Conservation (phyloP, 2,329 filamentous ascomycete species). For the Trichophyton mentagrophytes region DNA sequence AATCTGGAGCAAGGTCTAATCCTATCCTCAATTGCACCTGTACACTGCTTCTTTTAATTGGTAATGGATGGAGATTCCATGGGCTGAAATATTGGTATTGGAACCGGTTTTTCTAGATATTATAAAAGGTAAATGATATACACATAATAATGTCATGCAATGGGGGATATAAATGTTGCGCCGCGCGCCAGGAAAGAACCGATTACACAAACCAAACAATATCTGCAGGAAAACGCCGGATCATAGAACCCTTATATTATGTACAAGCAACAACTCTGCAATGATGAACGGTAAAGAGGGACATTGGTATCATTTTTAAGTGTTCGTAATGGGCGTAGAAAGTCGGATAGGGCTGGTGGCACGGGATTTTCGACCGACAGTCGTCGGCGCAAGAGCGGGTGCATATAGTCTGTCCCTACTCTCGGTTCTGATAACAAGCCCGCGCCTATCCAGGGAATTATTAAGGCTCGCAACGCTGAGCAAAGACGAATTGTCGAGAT, state of each 20-base stretch:
- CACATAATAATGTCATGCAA: background rate
- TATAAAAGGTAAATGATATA: background rate
- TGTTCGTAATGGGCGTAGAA: slow-evolving; percentile 2
- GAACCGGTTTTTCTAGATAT: background rate
- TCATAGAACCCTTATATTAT: background rate
- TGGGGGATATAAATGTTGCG: background rate
- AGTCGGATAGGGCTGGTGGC: slow-evolving; percentile 36
- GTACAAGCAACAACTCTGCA: background rate
- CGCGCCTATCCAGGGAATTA: slow-evolving; percentile 42
- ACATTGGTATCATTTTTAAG: background rate
- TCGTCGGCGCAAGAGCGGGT: slow-evolving; percentile 38
- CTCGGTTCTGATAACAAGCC: slow-evolving; percentile 69
- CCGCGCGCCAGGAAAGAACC: background rate
- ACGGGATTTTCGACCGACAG: slow-evolving; percentile 33
- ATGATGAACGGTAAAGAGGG: background rate
- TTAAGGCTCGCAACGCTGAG: slow-evolving; percentile 24
- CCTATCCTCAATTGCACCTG: background rate
- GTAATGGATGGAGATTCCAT: background rate
- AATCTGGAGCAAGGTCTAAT: background rate
- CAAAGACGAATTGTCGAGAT: slow-evolving; percentile 29
- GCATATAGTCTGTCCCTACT: slow-evolving; percentile 64
- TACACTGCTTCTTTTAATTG: background rate
- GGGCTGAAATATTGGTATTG: too few relatives aligned
- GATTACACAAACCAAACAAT: background rate
- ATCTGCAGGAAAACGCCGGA: background rate